Evolutionary conservation across 371 early-diverging fungal genomes (phyloP).

Genomic region (Saksenaea vasiformis): DNA sequence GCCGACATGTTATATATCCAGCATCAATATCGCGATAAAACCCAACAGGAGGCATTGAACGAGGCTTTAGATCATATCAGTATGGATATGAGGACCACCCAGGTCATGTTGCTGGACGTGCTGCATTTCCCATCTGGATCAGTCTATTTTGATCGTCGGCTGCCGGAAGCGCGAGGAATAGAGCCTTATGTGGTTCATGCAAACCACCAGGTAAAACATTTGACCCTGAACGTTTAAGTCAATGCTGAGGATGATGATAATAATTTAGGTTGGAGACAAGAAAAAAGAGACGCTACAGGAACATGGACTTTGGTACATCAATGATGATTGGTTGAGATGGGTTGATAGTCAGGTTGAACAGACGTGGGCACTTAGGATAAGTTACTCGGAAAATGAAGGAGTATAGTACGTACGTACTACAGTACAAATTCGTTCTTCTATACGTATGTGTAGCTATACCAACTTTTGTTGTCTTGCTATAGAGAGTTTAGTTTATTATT

Average conservation of each 20-base stretch:
- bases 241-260: background rate
- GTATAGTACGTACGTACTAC: no score
- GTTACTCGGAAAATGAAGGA: background rate
- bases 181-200: conserved; percentile 49
- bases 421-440: no score
- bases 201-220: conserved; percentile 31
- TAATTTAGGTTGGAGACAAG: conserved; percentile 45
- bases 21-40: conserved; percentile 19
- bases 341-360: conserved; percentile 25
- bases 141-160: conserved; percentile 33
- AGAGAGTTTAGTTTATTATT: no score
- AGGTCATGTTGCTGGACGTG: conserved; percentile 36
- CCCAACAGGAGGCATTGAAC: conserved; percentile 50
- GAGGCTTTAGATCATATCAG: conserved; percentile 25
- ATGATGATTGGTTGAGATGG: conserved; percentile 40
- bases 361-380: conserved; percentile 1
- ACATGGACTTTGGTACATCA: conserved; percentile 37
- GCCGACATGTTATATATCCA: conserved; percentile 41
- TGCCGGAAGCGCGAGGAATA: conserved; percentile 30
- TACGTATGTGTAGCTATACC: no score
- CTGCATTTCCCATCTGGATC: conserved; percentile 46
- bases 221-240: background rate
- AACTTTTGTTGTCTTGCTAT: no score
- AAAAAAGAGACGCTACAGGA: conserved; percentile 41
- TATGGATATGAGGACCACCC: conserved; percentile 31